Evolutionary conservation across 371 early-diverging fungal genomes (phyloP), one percentile per base, ranked within the genome.

Genomic region (Choanephora cucurbitarum): DNA sequence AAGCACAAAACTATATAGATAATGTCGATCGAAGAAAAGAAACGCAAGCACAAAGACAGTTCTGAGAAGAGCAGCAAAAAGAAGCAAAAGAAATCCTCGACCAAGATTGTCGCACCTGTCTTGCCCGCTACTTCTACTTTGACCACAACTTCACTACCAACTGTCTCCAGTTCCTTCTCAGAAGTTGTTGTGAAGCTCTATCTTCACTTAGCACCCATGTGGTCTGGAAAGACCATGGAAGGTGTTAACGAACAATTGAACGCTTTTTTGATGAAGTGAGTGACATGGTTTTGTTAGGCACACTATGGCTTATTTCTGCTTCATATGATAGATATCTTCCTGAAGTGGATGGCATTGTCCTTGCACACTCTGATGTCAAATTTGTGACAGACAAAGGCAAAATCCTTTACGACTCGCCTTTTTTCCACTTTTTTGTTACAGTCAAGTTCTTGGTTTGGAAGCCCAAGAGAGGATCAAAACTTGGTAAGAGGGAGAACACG

Each of bases 371-470:
- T 18, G 80, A 92, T 54, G 77, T 91, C 28, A 62, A 83, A 55
- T 58, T 87, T 5, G 60, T 81, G 28, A 68, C 82, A 52, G 69
- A 82, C 15, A 72, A 82, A 24, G 92, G 86, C 42, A 80, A 72
- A n/a, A 77, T 97, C 50, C 66, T 91, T 43, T 81, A 85, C 58
- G 97, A 97, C 68, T 89, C 88, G 23, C 96, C 97, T 3, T 92
- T 84, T 63, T 73, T 81, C 37, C 90, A 91, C 63, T 88, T 96
- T 64, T 80, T 87, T 58, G 76, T 96, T 28, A 60, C 76, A 10
- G 89, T 79, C 31, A 81, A 79, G 42, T 81, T 96, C 17, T 71
- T 89, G 55, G 83, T 93, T 17, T 97, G 96, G 88, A 77, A 87
- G 47, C 97, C 97, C 5, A 66, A 68, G 58, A 79, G 83, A 57